Evolutionary conservation across 306 rosid species (phyloP), one percentile per base, ranked within the genome.

Genomic region (Vigna trinervia): DNA sequence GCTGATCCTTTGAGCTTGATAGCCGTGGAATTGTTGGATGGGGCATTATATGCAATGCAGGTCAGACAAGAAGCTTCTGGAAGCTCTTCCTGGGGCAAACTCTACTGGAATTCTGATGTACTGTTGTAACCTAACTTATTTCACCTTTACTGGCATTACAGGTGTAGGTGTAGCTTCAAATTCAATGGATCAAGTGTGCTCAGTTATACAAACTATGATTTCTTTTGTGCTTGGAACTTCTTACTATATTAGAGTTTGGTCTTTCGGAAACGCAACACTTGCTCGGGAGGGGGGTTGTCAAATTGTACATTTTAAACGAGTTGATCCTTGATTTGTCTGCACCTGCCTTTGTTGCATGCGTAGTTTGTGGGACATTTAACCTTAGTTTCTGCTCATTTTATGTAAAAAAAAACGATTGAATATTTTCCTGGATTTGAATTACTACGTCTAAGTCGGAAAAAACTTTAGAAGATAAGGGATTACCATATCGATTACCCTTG

Each of bases 291-390:
- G 46, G 22, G 26, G 22, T 15, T 5, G 23, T 17, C 57, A 4
- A 17, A 1, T n/a, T 51, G 57, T 51, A 51, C 13, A 15, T 50
- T 62, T 75, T 63, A 22, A 76, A 76, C 22, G 54, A 62, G 51
- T 23, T 20, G 2, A 46, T 14, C 36, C 43, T 8, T 46, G 54
- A 69, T 14, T 47, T 68, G 8, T 47, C 59, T 23, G 74, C 74
- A 46, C 28, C 39, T 13, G 74, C 8, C 58, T 11, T 13, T 28
- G 46, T 54, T 67, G 63, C 74, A 36, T 39, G 50, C 47, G 54
- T 58, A 67, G 59, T 67, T 68, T 28, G 56, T 77, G 47, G 67
- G 32, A 66, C 61, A 75, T 75, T 32, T 17, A 75, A 63, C 72
- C 62, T 46, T 9, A 19, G 75, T 56, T n/a, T 54, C 63, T 22